phyloP scores from a whole-genome alignment of 2,329 filamentous ascomycete genomes.

The Fusarium proliferatum region DNA sequence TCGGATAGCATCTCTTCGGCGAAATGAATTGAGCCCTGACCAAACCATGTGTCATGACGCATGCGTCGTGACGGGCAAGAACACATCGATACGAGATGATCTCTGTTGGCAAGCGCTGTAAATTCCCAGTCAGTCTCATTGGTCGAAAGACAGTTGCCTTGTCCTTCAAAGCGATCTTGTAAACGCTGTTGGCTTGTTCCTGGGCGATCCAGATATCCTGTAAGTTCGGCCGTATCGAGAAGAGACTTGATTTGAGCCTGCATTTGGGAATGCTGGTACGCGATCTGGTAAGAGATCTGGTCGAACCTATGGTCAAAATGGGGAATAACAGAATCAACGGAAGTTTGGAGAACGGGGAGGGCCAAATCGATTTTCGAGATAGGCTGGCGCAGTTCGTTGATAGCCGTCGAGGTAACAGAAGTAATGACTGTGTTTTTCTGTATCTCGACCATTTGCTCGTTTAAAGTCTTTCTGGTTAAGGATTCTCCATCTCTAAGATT shows the following conservation, averaged over 20 bases:
- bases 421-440: not conserved
- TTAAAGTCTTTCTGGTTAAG: not conserved
- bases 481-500: rapidly evolving
- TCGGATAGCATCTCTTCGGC: not conserved
- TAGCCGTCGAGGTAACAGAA: rapidly evolving
- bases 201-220: not conserved
- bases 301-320: not conserved
- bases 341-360: not conserved
- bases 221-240: rapidly evolving
- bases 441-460: not conserved
- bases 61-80: not conserved
- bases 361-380: not conserved
- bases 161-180: rapidly evolving
- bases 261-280: not conserved
- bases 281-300: not conserved
- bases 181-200: rapidly evolving
- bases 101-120: rapidly evolving
- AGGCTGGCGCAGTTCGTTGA: rapidly evolving
- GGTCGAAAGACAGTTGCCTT: rapidly evolving
- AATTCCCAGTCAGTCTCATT: rapidly evolving
- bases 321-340: not conserved
- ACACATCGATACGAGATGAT: rapidly evolving
- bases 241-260: not conserved
- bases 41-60: rapidly evolving
- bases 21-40: rapidly evolving